Percentiles rank a stretch among this genome's conserved stretches.
Conservation (phyloP, 495 filamentous ascomycete genomes). For the Hyaloscypha finlandica region DNA sequence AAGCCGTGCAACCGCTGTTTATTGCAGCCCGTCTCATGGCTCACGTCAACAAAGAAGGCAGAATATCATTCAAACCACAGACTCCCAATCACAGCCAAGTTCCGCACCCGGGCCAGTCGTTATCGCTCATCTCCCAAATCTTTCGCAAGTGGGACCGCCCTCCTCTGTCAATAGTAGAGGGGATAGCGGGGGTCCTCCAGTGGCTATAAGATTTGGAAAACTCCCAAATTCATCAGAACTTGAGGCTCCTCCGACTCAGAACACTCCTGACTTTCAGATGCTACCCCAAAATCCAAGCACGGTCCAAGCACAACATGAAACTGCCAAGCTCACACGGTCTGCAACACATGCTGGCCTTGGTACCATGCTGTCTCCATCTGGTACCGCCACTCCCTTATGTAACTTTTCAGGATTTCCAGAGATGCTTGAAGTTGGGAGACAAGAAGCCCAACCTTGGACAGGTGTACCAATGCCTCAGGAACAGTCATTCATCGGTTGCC, state of each 20-base stretch:
- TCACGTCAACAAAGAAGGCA: not conserved
- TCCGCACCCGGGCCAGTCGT: not conserved
- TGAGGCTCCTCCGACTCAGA: not conserved
- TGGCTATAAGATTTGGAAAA: not conserved
- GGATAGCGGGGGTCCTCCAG: not conserved
- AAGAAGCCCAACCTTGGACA: not conserved
- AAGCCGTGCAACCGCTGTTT: not conserved
- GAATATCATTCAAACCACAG: not conserved
- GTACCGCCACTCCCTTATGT: not conserved
- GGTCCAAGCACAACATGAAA: not conserved
- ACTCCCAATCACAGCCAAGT: not conserved
- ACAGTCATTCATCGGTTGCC: not conserved
- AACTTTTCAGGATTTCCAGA: too few relatives aligned
- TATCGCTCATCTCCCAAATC: not conserved
- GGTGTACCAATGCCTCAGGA: not conserved
- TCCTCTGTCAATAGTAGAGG: not conserved
- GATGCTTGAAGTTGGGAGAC: too few relatives aligned
- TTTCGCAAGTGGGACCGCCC: not conserved
- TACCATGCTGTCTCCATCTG: not conserved
- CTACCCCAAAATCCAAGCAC: not conserved
- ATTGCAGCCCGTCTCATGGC: not conserved
- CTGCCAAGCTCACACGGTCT: not conserved
- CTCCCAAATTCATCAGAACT: not conserved
- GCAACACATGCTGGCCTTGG: not conserved
- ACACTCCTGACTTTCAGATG: not conserved